A percentile compares a stretch with the other conserved stretches of the same genome.
phyloP scores from a whole-genome alignment of 2,329 filamentous ascomycete genomes.

The Westerdykella aurantiaca region DNA sequence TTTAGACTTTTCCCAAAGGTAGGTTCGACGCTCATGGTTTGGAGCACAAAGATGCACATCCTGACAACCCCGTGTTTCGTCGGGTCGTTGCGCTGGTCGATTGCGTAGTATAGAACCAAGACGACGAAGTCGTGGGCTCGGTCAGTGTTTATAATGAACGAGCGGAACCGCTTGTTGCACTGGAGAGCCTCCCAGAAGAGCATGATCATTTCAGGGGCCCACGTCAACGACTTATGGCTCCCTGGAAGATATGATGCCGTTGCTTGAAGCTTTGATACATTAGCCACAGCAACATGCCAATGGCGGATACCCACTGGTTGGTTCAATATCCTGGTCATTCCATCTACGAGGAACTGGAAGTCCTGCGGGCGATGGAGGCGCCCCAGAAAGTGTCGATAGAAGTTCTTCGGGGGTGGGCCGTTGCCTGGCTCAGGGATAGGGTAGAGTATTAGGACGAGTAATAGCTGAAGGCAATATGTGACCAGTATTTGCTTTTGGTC shows the following conservation, averaged over 20 bases:
- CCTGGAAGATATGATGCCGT: conserved; percentile 85
- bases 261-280: conserved; percentile 60
- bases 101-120: conserved; percentile 83
- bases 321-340: conserved; percentile 86
- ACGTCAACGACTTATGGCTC: conserved; percentile 71
- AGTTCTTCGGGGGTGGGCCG: conserved; percentile 70
- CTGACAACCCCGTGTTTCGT: conserved; percentile 87
- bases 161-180: conserved; percentile 94
- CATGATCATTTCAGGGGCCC: conserved; percentile 93
- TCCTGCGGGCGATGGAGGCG: conserved; percentile 88
- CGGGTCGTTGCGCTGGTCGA: conserved; percentile 79
- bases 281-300: conserved; percentile 11
- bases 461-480: conserved; percentile 83
- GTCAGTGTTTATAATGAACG: conserved; percentile 95
- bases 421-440: conserved; percentile 73
- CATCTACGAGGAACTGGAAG: conserved; percentile 94
- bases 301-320: conserved; percentile 56
- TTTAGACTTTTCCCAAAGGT: conserved; percentile 89
- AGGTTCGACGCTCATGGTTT: conserved; percentile 88
- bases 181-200: conserved; percentile 96
- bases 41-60: conserved; percentile 95
- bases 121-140: conserved; percentile 89
- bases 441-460: conserved; percentile 81
- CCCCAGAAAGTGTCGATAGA: conserved; percentile 86
- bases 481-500: conserved; percentile 86